These are phyloP conservation scores for Brassica incana DNA, from an alignment of 345 rosid species.

Conservation along the genomic window DNA sequence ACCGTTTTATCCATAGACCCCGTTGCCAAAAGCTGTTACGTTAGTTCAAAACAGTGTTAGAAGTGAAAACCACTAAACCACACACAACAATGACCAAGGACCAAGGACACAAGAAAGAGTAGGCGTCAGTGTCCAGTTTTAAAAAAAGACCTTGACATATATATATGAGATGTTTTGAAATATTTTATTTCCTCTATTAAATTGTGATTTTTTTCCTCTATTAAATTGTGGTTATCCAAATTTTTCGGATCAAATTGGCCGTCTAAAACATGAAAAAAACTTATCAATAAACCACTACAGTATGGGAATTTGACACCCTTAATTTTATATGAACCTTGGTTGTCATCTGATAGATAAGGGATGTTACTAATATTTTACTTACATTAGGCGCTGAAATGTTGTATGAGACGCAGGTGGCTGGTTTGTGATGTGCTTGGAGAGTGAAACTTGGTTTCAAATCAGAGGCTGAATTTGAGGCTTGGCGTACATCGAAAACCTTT, in stretches of 20 bases:
- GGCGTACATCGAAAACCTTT: constrained; percentile 65
- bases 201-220: background rate
- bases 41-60: background rate
- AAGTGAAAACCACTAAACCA: background rate
- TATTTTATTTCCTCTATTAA: background rate
- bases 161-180: background rate
- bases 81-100: background rate
- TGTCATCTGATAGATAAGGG: background rate
- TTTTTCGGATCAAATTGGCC: background rate
- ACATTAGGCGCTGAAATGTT: constrained; percentile 58
- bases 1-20: constrained; percentile 62
- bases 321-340: background rate
- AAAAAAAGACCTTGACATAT: background rate
- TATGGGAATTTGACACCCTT: background rate
- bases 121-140: background rate
- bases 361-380: background rate
- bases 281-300: background rate
- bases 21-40: constrained; percentile 54
- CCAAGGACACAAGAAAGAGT: background rate
- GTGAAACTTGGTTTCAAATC: constrained; percentile 63
- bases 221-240: background rate
- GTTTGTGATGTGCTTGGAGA: constrained; percentile 79
- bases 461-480: constrained; percentile 50
- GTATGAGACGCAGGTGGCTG: constrained; percentile 64
- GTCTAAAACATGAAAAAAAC: background rate